Base-by-base conservation (phyloP, 495 filamentous ascomycete genomes). In the Terfezia boudieri region DNA sequence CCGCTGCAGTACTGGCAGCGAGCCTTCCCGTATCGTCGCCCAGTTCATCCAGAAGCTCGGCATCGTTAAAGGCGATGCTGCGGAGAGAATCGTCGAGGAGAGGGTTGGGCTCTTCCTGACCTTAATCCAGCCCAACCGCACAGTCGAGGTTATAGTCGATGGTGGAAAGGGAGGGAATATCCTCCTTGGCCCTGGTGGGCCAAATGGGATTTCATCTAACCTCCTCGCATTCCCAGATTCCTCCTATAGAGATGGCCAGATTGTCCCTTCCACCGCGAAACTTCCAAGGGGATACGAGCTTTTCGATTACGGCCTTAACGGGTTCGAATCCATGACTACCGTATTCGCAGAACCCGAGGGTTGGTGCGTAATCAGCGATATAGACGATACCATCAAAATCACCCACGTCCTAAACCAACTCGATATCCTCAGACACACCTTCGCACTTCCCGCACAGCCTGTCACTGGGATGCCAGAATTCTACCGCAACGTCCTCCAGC, bases 371-470 rank as follows among this genome's bases (percentile, higher is more conserved):
- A 80, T 96, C 56, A 90, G 84, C 37, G 89, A 96, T 62, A 81
- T 96, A 63, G 89, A 96, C 67, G 89, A 96, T 67, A 90, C 89
- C 2, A 93, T 95, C 71, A 95, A 96, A 68, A 71, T 86, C 52
- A 93, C 89, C 0, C 74, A 82, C 63, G 93, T 90, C 2, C 76
- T 77, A 43, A 77, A 82, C 49, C 76, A 83, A 1, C 75, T 82
- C 49, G 85, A 85, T 7, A 86, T 94, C 57, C 70, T 94, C 5
- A 74, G 76, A 37, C 82, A 82, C 10, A 96, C 88, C 2, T 94
- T 96, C 61, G 77, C 80, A 46, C 79, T 85, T 8, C 70, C 77
- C 17, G 81, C 85, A 0, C 67, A 74, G 51, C 77, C 85, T 2
- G 77, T 88, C 14, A 54, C 70, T 0, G 86, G 82, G 26, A 95